Evolutionary conservation across 306 rosid species (phyloP), one percentile per base, ranked within the genome.

Genomic region (Alnus rubra): DNA sequence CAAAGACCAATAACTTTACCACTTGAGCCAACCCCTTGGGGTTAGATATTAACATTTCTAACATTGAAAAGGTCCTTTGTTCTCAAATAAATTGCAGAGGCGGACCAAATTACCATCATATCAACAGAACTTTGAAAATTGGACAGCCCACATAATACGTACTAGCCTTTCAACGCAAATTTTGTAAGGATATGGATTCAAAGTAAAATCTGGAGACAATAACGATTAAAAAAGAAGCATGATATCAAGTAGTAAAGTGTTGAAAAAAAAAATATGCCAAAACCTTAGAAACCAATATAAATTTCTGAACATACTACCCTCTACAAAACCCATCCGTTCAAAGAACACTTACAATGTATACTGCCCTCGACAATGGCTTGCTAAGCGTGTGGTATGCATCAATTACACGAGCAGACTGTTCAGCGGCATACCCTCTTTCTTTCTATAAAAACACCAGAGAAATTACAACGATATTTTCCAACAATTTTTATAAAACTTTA

Each of bases 351-450:
- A 95, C 99, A 78, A 95, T 71, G 82, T 95, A 95, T 78, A 90
- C 87, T 30, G 80, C 96, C 83, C 99, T 88, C 13, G 88, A 87
- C 86, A 95, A 87, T n/a, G 99, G 94, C 65, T 82, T 90, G 83
- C 82, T 86, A 69, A 95, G 98, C 0, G 98, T 95, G 39, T 70
- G 84, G 78, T 87, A 93, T 4, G 99, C 99, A 88, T 95, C 92
- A 74, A 88, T 93, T 80, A 95, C 97, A 82, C 91, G 88, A 71
- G 94, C 93, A 86, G 98, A 95, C 84, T 95, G 99, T 56, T 88
- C 96, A 18, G 98, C 98, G 72, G 99, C 94, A 83, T 85, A 90
- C 69, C 84, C 97, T 82, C 93, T 90, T 86, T 95, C 99, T 82
- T 76, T 79, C 99, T 95, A 75, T 3, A 56, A 54, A 84, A 84